Percentiles rank a stretch among this genome's conserved stretches.
These are phyloP conservation scores for Cryoendolithus antarcticus DNA, from an alignment of 2,329 filamentous ascomycete genomes.

Conservation along the genomic window DNA sequence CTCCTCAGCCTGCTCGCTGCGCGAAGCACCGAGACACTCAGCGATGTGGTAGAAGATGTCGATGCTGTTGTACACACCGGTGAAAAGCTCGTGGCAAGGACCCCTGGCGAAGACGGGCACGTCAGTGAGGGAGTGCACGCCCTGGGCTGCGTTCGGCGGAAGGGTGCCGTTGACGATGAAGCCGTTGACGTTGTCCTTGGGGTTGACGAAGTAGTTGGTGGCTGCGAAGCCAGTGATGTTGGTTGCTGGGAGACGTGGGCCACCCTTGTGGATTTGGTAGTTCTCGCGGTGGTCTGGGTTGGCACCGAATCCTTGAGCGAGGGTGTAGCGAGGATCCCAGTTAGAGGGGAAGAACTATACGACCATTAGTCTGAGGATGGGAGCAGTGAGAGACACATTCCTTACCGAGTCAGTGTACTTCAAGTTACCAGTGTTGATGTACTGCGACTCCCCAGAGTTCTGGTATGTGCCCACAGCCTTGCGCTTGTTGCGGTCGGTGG, in stretches of 20 bases:
- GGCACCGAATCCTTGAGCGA: slow-evolving; percentile 60
- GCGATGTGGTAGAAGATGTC: slow-evolving; percentile 68
- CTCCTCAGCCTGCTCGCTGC: slow-evolving; percentile 6
- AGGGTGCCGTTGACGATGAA: slow-evolving; percentile 68
- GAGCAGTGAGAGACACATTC: too few relatives aligned
- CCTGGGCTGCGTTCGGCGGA: slow-evolving; percentile 48
- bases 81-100: slow-evolving; percentile 66
- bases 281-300: slow-evolving; percentile 66
- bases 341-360: slow-evolving; percentile 56
- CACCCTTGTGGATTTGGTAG: slow-evolving; percentile 57
- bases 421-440: slow-evolving; percentile 49
- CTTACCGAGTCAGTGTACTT: slow-evolving; percentile 51
- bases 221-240: slow-evolving; percentile 36
- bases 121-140: slow-evolving; percentile 66
- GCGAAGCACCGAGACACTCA: slow-evolving; percentile 47
- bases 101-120: slow-evolving; percentile 68
- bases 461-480: slow-evolving; percentile 62
- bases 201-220: slow-evolving; percentile 54
- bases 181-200: slow-evolving; percentile 52
- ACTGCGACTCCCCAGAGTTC: slow-evolving; percentile 63
- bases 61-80: slow-evolving; percentile 56
- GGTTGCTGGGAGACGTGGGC: slow-evolving; percentile 49
- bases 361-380: too few relatives aligned
- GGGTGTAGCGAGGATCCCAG: slow-evolving; percentile 75
- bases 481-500: slow-evolving; percentile 59